Evolutionary conservation across 169 alveolate species (phyloP).

Genomic region (Plasmodium relictum): DNA sequence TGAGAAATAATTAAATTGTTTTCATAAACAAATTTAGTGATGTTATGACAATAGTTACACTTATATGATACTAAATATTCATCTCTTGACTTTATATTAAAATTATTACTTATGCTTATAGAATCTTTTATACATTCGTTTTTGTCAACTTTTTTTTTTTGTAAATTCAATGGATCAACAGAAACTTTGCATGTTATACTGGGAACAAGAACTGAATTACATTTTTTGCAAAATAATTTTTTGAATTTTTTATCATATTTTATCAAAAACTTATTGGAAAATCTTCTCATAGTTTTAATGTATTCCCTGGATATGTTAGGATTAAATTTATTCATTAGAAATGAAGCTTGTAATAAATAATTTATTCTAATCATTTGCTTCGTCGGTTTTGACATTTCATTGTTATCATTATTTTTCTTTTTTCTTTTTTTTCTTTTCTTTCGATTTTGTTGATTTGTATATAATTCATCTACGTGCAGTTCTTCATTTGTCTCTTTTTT

Average conservation of each 20-base stretch:
- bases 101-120: slow-evolving; percentile 17
- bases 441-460: slow-evolving; percentile 25
- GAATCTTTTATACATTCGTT: slow-evolving; percentile 12
- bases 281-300: slow-evolving; percentile 75
- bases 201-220: slow-evolving; percentile 76
- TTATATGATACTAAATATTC: slow-evolving; percentile 54
- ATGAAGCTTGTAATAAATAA: slow-evolving; percentile 73
- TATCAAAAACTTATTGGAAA: slow-evolving; percentile 73
- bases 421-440: slow-evolving; percentile 36
- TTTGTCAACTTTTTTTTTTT: slow-evolving; percentile 25
- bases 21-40: slow-evolving; percentile 69
- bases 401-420: slow-evolving; percentile 42
- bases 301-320: slow-evolving; percentile 64
- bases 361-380: slow-evolving; percentile 76
- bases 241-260: slow-evolving; percentile 65
- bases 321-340: slow-evolving; percentile 43
- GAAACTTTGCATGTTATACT: slow-evolving; percentile 67
- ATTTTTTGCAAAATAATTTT: slow-evolving; percentile 75
- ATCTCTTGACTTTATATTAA: slow-evolving; percentile 28
- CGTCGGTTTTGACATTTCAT: slow-evolving; percentile 30
- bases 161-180: slow-evolving; percentile 51
- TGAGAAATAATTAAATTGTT: slow-evolving; percentile 4
- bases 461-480: slow-evolving; percentile 1
- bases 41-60: slow-evolving; percentile 66
- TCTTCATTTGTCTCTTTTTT: slow-evolving; percentile 19